Evolutionary conservation across 2,329 filamentous ascomycete species (phyloP), one percentile per base, ranked within the genome.

Genomic region (Claviceps purpurea): DNA sequence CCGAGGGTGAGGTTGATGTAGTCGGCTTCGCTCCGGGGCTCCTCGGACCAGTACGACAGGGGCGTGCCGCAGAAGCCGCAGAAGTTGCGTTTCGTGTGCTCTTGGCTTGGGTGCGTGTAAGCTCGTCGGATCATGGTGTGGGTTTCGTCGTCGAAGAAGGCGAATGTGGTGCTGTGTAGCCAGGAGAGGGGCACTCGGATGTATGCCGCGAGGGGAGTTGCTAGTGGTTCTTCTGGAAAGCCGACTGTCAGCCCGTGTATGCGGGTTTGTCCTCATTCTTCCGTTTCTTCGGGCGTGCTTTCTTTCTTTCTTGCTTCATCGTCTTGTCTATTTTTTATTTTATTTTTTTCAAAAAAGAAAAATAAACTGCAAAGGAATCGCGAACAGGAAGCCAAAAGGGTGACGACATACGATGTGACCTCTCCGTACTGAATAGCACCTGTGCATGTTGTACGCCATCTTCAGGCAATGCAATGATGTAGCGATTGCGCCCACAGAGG

Each of bases 11-110:
- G 72, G 54, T 82, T 83, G 69, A 96, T 89, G 63, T 79, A 91
- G 7, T 89, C 81, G 13, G 84, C 84, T 64, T 93, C 87, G 50
- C 73, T 74, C 1, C 68, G 70, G 0, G 86, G 85, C 24, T 79
- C 68, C 65, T 95, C 89, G 47, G 82, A 84, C 89, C 89, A 95
- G 60, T 84, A 88, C 0, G 84, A 85, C 51, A 96, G 72, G 13
- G 87, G 85, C 0, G 89, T 95, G 50, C 90, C 90, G 65, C 90
- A 95, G 70, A 86, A 94, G 24, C 90, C 90, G 68, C 90, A 96
- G 68, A 96, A 96, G 58, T 89, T 79, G 49, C 87, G 81, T 64
- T 85, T 81, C 1, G 79, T 73, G 59, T 77, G 70, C 50, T 75
- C 73, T 50, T 78, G 76, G 58, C 73, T 69, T 2, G 73, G 73